Evolutionary conservation across 2,329 filamentous ascomycete genomes (phyloP).

Genomic region (Plectosphaerella cucumerina): DNA sequence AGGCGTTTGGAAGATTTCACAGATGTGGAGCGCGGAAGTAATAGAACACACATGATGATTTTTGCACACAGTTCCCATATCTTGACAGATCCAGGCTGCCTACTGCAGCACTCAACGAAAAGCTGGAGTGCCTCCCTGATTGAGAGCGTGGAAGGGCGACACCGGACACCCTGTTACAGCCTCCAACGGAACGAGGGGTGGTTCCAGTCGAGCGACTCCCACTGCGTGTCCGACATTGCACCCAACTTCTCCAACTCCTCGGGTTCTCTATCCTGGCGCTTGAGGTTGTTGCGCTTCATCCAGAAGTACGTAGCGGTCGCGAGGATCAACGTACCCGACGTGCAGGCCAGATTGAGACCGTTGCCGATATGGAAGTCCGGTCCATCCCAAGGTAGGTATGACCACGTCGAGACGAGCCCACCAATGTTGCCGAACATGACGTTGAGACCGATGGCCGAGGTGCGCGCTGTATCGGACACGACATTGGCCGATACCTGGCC

Average conservation of each 20-base stretch:
- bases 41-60: too few species aligned
- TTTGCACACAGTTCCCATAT: too few species aligned
- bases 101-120: too few species aligned
- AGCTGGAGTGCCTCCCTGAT: too few species aligned
- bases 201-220: constrained; percentile 11
- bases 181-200: constrained; percentile 14
- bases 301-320: constrained; percentile 5
- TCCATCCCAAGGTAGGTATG: constrained; percentile 10
- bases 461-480: constrained; percentile 62
- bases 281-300: constrained; percentile 14
- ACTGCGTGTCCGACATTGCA: constrained; percentile 4
- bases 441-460: constrained; percentile 55
- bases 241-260: constrained; percentile 8
- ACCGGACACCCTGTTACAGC: too few species aligned
- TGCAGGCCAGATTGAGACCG: constrained; percentile 10
- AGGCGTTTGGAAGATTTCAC: neutral
- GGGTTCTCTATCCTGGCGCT: constrained; percentile 4
- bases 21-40: neutral
- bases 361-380: constrained; percentile 12
- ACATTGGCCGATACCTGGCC: constrained; percentile 66
- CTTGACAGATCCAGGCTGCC: too few species aligned
- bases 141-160: too few species aligned
- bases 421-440: constrained; percentile 36
- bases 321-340: constrained; percentile 3
- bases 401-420: constrained; percentile 13